A percentile compares a stretch with the other conserved stretches of the same genome.
Evolutionary conservation across 768 basidiomycete genomes (phyloP).

Genomic region (Russula ochroleuca): DNA sequence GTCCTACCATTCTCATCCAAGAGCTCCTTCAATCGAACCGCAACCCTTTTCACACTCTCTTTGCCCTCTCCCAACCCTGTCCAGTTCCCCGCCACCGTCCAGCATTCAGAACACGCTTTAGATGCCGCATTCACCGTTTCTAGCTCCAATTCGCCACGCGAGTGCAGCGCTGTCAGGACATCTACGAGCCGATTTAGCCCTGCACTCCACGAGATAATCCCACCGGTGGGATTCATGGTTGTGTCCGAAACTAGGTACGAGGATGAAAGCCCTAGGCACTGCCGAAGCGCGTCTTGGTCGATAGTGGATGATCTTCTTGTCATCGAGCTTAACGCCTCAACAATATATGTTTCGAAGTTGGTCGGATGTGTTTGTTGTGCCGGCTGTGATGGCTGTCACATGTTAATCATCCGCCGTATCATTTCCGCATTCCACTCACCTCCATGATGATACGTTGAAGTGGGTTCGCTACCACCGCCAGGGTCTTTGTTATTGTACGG

Average conservation of each 20-base stretch:
- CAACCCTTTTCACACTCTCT: slow-evolving; percentile 57
- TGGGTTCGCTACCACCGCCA: neutral
- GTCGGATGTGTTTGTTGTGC: slow-evolving; percentile 39
- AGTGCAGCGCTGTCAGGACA: slow-evolving; percentile 65
- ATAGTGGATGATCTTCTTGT: slow-evolving; percentile 45
- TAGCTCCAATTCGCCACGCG: slow-evolving; percentile 62
- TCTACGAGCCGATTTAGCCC: slow-evolving; percentile 71
- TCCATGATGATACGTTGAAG: slow-evolving; percentile 15
- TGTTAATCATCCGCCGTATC: neutral
- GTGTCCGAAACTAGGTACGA: slow-evolving; percentile 77
- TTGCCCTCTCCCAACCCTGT: slow-evolving; percentile 59
- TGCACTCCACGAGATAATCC: slow-evolving; percentile 56
- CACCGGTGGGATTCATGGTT: slow-evolving; percentile 55
- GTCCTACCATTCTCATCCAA: slow-evolving; percentile 53
- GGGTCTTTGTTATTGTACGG: slow-evolving; percentile 10
- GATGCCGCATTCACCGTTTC: slow-evolving; percentile 71
- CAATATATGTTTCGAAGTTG: slow-evolving; percentile 57
- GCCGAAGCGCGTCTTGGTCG: slow-evolving; percentile 59
- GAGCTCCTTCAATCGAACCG: slow-evolving; percentile 53
- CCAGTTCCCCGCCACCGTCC: slow-evolving; percentile 69
- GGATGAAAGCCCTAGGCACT: slow-evolving; percentile 64
- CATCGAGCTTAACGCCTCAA: slow-evolving; percentile 50
- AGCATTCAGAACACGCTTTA: slow-evolving; percentile 73
- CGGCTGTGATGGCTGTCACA: slow-evolving; percentile 5
- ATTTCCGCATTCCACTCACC: slow-evolving; percentile 7